These are phyloP conservation scores for Fusarium sarcochroum DNA, from an alignment of 2,329 filamentous ascomycete genomes.

Conservation along the genomic window DNA sequence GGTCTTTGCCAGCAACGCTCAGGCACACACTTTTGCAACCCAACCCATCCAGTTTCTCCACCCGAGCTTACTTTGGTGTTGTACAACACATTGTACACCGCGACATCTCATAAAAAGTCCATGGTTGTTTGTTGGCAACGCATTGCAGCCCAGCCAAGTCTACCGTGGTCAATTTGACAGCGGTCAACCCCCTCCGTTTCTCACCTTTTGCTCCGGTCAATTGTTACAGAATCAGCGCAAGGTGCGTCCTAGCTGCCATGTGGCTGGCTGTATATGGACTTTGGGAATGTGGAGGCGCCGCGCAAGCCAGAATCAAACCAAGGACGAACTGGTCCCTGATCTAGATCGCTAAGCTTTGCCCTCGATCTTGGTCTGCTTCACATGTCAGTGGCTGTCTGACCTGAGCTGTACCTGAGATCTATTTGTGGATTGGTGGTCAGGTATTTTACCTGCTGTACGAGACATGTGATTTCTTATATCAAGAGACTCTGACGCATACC, in stretches of 20 bases:
- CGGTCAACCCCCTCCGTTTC: conserved; percentile 17
- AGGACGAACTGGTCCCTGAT: conserved; percentile 27
- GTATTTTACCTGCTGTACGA: conserved; percentile 9
- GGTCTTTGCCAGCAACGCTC: conserved; percentile 17
- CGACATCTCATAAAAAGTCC: too few species aligned
- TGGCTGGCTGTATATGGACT: conserved; percentile 38
- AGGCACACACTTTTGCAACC: conserved; percentile 27
- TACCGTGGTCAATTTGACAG: conserved; percentile 8
- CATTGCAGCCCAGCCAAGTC: conserved; percentile 37
- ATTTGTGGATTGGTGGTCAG: conserved; percentile 23
- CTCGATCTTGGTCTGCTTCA: conserved; percentile 39
- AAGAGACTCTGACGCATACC: conserved; percentile 26
- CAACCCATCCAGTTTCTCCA: conserved; percentile 17
- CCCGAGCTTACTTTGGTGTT: conserved; percentile 21
- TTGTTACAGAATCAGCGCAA: not conserved
- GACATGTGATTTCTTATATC: conserved; percentile 30
- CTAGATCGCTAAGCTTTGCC: conserved; percentile 31
- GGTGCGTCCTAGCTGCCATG: conserved; percentile 30
- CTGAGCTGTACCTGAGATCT: conserved; percentile 31
- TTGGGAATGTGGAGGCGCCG: conserved; percentile 35
- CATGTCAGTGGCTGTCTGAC: conserved; percentile 38
- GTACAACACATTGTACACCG: conserved; percentile 20
- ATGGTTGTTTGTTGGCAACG: conserved; percentile 35
- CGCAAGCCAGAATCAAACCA: conserved; percentile 17
- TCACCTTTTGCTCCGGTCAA: conserved; percentile 26